Conservation (phyloP, 1,284 basidiomycete species). For the Melampsora americana region DNA sequence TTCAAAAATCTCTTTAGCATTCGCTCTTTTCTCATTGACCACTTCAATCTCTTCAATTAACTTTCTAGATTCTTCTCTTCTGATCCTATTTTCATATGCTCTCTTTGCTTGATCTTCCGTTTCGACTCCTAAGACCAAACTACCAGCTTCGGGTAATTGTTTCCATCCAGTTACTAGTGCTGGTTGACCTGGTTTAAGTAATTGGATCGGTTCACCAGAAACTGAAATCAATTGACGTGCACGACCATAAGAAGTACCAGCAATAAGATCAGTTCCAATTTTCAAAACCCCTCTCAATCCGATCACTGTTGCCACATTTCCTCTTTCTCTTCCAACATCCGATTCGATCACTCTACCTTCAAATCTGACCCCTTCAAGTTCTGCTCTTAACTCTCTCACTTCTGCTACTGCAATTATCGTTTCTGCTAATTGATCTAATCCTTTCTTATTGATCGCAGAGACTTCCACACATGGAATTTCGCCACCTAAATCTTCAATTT, state of each 20-base stretch:
- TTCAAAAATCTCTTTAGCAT: slow-evolving; percentile 28
- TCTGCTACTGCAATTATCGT: slow-evolving; percentile 86
- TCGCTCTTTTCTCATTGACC: slow-evolving; percentile 50
- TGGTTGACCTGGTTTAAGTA: slow-evolving; percentile 77
- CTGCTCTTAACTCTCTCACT: slow-evolving; percentile 83
- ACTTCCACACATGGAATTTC: slow-evolving; percentile 87
- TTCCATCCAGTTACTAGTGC: slow-evolving; percentile 94
- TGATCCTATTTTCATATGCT: slow-evolving; percentile 73
- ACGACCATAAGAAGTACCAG: slow-evolving; percentile 74
- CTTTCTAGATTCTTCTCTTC: slow-evolving; percentile 66
- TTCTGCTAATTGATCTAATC: slow-evolving; percentile 81
- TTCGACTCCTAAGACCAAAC: slow-evolving; percentile 76
- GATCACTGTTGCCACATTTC: slow-evolving; percentile 85
- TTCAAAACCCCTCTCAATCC: slow-evolving; percentile 76
- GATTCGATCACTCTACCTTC: slow-evolving; percentile 90
- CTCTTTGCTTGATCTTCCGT: slow-evolving; percentile 77
- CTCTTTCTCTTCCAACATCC: slow-evolving; percentile 80
- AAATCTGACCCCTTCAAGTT: slow-evolving; percentile 64
- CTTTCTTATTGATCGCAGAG: slow-evolving; percentile 80
- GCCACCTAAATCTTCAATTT: slow-evolving; percentile 84
- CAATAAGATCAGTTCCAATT: slow-evolving; percentile 69
- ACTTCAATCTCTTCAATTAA: slow-evolving; percentile 76
- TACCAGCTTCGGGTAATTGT: slow-evolving; percentile 83
- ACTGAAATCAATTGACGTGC: slow-evolving; percentile 79
- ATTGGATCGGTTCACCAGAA: slow-evolving; percentile 64